phyloP scores from a whole-genome alignment of 192 early-diverging fungal genomes.

The Rhizophagus sp. region DNA sequence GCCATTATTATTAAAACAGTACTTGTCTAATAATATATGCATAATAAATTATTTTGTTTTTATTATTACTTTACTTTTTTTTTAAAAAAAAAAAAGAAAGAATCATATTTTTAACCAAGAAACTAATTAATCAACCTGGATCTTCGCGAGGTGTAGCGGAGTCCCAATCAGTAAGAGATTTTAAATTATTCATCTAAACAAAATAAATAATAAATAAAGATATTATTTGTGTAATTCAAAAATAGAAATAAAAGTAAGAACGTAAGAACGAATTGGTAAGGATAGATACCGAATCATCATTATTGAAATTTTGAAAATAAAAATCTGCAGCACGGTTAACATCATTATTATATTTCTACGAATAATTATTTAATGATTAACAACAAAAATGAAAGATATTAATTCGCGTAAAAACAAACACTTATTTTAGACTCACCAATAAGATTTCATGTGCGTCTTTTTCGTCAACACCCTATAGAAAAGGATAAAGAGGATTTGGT shows the following conservation, averaged over 20 bases:
- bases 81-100: not conserved
- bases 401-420: not conserved
- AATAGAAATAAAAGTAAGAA: not conserved
- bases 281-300: conserved; percentile 3
- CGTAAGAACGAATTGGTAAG: not conserved
- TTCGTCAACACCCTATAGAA: not conserved
- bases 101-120: not conserved
- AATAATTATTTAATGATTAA: not conserved
- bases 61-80: too few species aligned
- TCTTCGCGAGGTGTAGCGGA: not conserved
- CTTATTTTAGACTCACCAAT: not conserved
- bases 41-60: too few species aligned
- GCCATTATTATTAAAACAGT: too few species aligned
- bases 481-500: not conserved
- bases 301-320: not conserved
- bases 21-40: too few species aligned
- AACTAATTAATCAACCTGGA: not conserved
- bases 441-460: not conserved
- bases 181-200: not conserved
- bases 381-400: not conserved
- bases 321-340: not conserved
- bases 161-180: not conserved
- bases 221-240: not conserved
- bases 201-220: too few species aligned
- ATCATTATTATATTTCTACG: conserved; percentile 3